Base-by-base conservation (phyloP, 768 basidiomycete species). In the Naematelia aurantialba region DNA sequence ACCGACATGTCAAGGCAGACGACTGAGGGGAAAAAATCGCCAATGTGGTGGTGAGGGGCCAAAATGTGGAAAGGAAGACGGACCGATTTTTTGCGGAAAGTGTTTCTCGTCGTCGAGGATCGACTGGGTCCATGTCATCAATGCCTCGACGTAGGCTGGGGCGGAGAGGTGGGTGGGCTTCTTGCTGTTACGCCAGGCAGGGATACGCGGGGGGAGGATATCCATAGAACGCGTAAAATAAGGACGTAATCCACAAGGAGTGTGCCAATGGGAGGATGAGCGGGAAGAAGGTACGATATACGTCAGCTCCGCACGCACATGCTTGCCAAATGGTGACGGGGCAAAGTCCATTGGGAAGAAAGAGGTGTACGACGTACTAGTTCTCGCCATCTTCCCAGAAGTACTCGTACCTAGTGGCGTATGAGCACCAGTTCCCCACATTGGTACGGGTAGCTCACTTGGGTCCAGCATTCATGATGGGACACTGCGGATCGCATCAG, bases 111-210 rank as follows among this genome's bases (percentile, higher is more conserved):
- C 92, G 75, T 99, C 96, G 25, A 99, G 81, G 55, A 94, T 81
- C 54, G 82, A 83, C 76, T 99, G 96, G 4, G 90, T 87, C 96
- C 96, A 99, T 76, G 92, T 96, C 96, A 99, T 99, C 55, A 99
- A 81, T 10, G 89, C 89, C 71, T 99, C 96, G 44, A 98, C 93
- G 73, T 99, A 99, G 60, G 93, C 91, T 42, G 69, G 70, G 1
- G 74, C 73, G 3, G 73, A 74, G 25, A 77, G 72, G 22, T 72
- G 68, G 1, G 74, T 74, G 22, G 74, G 70, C 46, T 72, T 72
- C 46, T 74, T 74, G 65, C 73, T 73, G 58, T 4, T n/a, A 29
- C 1, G 10, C 17, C 17, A 39, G 17, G 34, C 17, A 39, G 17
- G 34, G 17, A 39, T 39, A 17, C 8, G 34, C 17, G 17, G 34